Evolutionary conservation across 176 grass and related monocot genomes (phyloP).

Genomic region (Zea mays): DNA sequence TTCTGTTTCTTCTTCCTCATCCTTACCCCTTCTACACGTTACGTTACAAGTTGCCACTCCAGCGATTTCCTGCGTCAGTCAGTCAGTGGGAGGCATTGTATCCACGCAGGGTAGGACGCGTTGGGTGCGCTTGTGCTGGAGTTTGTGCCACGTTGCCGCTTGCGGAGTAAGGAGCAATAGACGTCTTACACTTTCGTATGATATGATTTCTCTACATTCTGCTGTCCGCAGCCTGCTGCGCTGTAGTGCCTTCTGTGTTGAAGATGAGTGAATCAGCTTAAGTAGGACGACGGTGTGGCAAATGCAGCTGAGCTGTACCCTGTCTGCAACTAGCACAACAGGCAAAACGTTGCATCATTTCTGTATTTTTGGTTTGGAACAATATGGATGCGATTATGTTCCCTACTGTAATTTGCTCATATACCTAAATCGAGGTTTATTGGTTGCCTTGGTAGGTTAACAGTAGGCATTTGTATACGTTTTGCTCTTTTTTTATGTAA

Average conservation of each 20-base stretch:
- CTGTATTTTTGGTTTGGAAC: background rate
- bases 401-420: background rate
- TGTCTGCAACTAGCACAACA: background rate
- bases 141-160: background rate
- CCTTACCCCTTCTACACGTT: too few relatives aligned
- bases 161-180: background rate
- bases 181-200: too few relatives aligned
- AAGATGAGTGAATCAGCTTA: background rate
- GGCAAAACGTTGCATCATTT: background rate
- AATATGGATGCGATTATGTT: background rate
- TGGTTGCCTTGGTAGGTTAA: background rate
- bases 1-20: too few relatives aligned
- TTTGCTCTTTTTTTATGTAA: background rate
- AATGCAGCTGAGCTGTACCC: background rate
- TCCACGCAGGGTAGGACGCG: background rate
- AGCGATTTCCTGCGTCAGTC: background rate
- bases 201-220: too few relatives aligned
- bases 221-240: too few relatives aligned
- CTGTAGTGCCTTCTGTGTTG: background rate
- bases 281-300: background rate
- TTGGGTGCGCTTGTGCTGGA: background rate
- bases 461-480: background rate
- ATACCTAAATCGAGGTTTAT: background rate
- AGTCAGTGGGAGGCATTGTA: background rate
- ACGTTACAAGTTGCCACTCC: background rate